A percentile compares a stretch with the other conserved stretches of the same genome.
phyloP scores from a whole-genome alignment of 2,329 filamentous ascomycete species.

The Thyridium curvatum region DNA sequence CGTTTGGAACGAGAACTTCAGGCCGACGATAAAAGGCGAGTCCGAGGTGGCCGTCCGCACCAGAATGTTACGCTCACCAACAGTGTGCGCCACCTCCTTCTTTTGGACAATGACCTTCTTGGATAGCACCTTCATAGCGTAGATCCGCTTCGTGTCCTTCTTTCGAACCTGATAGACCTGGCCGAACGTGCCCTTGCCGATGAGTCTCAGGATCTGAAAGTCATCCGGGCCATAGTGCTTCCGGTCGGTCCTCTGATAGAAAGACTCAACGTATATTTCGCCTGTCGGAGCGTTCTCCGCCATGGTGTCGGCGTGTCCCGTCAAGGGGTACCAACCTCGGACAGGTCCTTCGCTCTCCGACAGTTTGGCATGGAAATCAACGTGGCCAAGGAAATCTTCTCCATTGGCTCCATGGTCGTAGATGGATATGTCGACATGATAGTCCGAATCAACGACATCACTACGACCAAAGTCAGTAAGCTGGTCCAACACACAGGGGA shows the following conservation, averaged over 20 bases:
- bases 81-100: constrained; percentile 96
- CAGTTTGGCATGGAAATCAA: constrained; percentile 68
- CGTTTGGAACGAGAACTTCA: constrained; percentile 99
- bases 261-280: constrained; percentile 81
- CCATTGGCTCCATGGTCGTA: constrained; percentile 72
- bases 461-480: constrained; percentile 36
- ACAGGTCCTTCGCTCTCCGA: constrained; percentile 62
- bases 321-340: constrained; percentile 79
- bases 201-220: constrained; percentile 92
- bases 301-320: constrained; percentile 65
- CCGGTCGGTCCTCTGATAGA: constrained; percentile 81
- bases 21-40: constrained; percentile 93
- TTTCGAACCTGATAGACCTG: constrained; percentile 98
- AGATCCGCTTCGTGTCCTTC: constrained; percentile 91
- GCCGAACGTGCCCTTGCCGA: constrained; percentile 96
- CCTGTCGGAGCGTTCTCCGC: constrained; percentile 72
- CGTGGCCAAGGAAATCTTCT: constrained; percentile 87
- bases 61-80: constrained; percentile 94
- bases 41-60: constrained; percentile 94
- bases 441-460: constrained; percentile 88
- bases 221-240: constrained; percentile 91
- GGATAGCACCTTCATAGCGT: constrained; percentile 98
- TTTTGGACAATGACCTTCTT: constrained; percentile 99
- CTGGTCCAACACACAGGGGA: neutral
- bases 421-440: constrained; percentile 85